Base-by-base conservation (phyloP, 23 red algal species). In the Gracilaria gracilis region DNA sequence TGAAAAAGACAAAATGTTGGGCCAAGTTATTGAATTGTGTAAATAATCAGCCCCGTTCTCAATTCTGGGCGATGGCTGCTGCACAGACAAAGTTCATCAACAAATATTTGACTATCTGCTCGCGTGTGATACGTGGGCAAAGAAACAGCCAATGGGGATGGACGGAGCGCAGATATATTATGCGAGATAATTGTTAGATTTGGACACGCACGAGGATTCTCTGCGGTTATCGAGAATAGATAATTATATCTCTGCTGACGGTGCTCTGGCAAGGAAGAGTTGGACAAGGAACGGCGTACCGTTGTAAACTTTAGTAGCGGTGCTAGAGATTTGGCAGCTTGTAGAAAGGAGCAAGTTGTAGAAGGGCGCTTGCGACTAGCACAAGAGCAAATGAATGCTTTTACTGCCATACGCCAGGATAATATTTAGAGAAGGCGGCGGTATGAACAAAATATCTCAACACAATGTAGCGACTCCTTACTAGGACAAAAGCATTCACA, bases 1-100 rank as follows among this genome's bases (percentile, higher is more conserved):
- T n/a, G n/a, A n/a, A n/a, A n/a, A n/a, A n/a, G n/a, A n/a, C n/a
- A n/a, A n/a, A n/a, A n/a, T n/a, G n/a, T n/a, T n/a, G n/a, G n/a
- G n/a, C n/a, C n/a, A n/a, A n/a, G n/a, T n/a, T n/a, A n/a, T n/a
- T 46, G 42, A 46, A 46, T 46, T 46, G 42, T 46, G n/a, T n/a
- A n/a, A n/a, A n/a, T n/a, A n/a, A n/a, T n/a, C n/a, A n/a, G n/a
- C n/a, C n/a, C n/a, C n/a, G n/a, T n/a, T n/a, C n/a, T n/a, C n/a
- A n/a, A n/a, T n/a, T n/a, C n/a, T n/a, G n/a, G n/a, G n/a, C n/a
- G 42, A 46, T 46, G 42, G 11, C 42, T 64, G 31, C 19, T 64
- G 59, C 59, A 64, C 59, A 64, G 59, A 64, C 59, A 64, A 64
- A 27, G 28, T 64, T 64, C 57, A 59, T 59, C 59, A 31, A 31